A percentile compares a stretch with the other conserved stretches of the same genome.
These are phyloP conservation scores for Erythrophleum fordii DNA, from an alignment of 306 rosid species.

Conservation along the genomic window DNA sequence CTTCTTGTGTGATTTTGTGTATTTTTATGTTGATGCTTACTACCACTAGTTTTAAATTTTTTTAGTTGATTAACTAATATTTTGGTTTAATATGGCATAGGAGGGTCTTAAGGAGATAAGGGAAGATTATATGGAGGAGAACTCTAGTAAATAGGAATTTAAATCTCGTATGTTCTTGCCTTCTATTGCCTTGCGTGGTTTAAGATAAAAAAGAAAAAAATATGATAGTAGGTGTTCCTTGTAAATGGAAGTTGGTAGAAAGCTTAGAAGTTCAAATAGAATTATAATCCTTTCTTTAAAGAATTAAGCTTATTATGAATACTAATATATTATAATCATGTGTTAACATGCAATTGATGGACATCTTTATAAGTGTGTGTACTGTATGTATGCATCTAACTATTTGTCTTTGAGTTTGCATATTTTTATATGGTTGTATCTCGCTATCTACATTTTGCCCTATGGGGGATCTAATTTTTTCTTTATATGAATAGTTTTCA, in stretches of 20 bases:
- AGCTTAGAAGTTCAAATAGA: not conserved
- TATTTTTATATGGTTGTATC: not conserved
- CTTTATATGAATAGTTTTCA: not conserved
- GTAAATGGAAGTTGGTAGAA: slow-evolving; percentile 12
- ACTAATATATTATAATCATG: not conserved
- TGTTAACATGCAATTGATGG: not conserved
- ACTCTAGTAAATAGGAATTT: too few relatives aligned
- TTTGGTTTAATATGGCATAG: too few relatives aligned
- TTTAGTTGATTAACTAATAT: too few relatives aligned
- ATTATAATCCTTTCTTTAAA: not conserved
- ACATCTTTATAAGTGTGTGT: not conserved
- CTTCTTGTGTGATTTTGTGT: too few relatives aligned
- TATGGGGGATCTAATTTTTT: not conserved
- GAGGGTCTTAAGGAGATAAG: too few relatives aligned
- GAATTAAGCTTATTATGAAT: not conserved
- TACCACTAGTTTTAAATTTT: too few relatives aligned
- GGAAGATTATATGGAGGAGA: too few relatives aligned
- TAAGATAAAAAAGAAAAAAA: too few relatives aligned
- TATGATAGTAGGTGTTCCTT: slow-evolving; percentile 1
- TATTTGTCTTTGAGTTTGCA: not conserved
- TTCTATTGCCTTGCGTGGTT: too few relatives aligned
- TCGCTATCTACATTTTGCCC: not conserved
- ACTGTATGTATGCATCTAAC: not conserved
- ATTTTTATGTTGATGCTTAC: too few relatives aligned
- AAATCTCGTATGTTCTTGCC: too few relatives aligned